These are phyloP conservation scores for Torulaspora pretoriensis DNA, from an alignment of 1,139 yeast species.

Conservation along the genomic window DNA sequence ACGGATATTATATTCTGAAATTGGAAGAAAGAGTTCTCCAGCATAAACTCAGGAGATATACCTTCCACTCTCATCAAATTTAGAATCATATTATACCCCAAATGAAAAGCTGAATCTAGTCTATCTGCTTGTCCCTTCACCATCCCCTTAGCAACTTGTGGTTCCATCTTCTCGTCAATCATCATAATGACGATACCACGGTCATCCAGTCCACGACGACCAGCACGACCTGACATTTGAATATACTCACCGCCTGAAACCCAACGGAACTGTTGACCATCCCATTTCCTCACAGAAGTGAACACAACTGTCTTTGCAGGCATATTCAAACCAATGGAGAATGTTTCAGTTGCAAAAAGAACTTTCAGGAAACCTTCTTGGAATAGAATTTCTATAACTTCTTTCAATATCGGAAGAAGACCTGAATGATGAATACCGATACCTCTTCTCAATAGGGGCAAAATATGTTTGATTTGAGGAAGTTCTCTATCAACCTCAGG, in stretches of 20 bases:
- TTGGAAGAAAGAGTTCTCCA: constrained; percentile 89
- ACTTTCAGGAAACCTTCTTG: constrained; percentile 96
- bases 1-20: constrained; percentile 91
- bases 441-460: constrained; percentile 87
- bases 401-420: constrained; percentile 87
- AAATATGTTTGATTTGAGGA: constrained; percentile 88
- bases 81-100: constrained; percentile 95
- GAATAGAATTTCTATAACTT: constrained; percentile 91
- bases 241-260: constrained; percentile 99
- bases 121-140: constrained; percentile 98
- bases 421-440: constrained; percentile 99
- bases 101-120: constrained; percentile 91
- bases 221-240: constrained; percentile 99
- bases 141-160: constrained; percentile 98
- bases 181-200: constrained; percentile 98
- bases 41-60: constrained; percentile 95
- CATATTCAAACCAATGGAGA: constrained; percentile 95
- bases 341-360: constrained; percentile 94
- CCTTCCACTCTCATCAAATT: constrained; percentile 97
- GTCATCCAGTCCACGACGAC: constrained; percentile 98
- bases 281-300: constrained; percentile 97
- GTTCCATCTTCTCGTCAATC: constrained; percentile 99
- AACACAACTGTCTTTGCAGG: constrained; percentile 99
- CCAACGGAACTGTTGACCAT: constrained; percentile 96
- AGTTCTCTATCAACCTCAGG: constrained; percentile 88